Base-by-base conservation (phyloP, 1,284 basidiomycete species). In the Bjerkandera adusta region DNA sequence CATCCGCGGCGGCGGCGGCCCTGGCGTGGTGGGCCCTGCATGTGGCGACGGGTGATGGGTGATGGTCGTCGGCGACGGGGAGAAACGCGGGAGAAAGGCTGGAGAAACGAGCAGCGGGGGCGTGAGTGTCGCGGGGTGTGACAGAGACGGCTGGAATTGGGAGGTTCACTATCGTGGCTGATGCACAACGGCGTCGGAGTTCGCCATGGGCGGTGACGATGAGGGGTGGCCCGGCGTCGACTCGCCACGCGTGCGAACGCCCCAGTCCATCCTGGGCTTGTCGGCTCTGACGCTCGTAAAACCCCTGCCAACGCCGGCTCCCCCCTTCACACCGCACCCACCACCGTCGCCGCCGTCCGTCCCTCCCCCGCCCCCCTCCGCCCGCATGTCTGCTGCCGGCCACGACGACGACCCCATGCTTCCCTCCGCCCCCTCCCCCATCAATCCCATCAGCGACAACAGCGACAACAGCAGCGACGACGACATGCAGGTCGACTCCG, bases 241-340 rank as follows among this genome's bases (percentile, higher is more conserved):
- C 53, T 49, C 39, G 43, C 53, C 61, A 65, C 62, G 62, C 62
- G 63, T 65, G 63, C 62, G 62, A 64, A 64, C 62, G 45, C 51
- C 51, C 55, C 52, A 58, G 60, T 60, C 61, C 61, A 59, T 58
- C 56, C 60, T 57, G 41, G 59, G 57, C 57, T 55, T 59, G 62
- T 58, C 60, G 57, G 59, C 62, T 60, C 58, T 58, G 61, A 55
- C 62, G 62, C 62, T 62, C 62, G 56, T 56, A 55, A 60, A 56
- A 61, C 75, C 74, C 61, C 68, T 66, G 72, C 77, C 59, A 75
- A 75, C 57, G 73, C 75, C 56, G 48, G 58, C 62, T 33, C 45
- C 54, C 47, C 48, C 53, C 47, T 44, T 47, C 43, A 50, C 57
- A 52, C 55, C 58, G 58, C 56, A 54, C 48, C 51, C 55, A 54